Base-by-base conservation (phyloP, 2,329 filamentous ascomycete genomes). In the Peltaster fructicola region DNA sequence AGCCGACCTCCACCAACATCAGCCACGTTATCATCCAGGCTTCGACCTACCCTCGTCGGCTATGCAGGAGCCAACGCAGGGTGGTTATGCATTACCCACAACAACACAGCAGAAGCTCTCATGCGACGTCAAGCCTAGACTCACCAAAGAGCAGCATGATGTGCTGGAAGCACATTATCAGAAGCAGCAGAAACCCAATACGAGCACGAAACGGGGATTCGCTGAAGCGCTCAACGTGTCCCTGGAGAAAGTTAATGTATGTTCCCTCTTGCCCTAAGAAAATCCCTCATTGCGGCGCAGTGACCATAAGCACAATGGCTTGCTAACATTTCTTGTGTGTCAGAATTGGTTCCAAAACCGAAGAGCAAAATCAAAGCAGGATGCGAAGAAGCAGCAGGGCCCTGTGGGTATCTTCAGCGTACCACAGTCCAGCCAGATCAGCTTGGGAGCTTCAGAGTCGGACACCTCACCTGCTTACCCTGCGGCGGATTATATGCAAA, bases 301-400 rank as follows among this genome's bases (percentile, higher is more conserved):
- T 20, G 3, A 12, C 9, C n/a, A 5, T n/a, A 25, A 7, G n/a
- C 20, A 17, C n/a, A n/a, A n/a, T n/a, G n/a, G n/a, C n/a, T n/a
- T n/a, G 14, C 26, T 22, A 5, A 23, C 14, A 9, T 14, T n/a
- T 18, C 3, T n/a, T n/a, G n/a, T n/a, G 14, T n/a, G 23, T 28
- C 35, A 62, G 58, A 63, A 63, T 37, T 63, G 59, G 59, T 63
- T 63, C 36, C 59, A 63, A 40, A 63, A 63, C 37, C 54, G 59
- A 23, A 41, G 59, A 32, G 59, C 59, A 26, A 63, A 62, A 35
- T 55, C 59, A 22, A 63, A 62, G 46, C 59, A 63, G 35, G 59
- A 63, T 39, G 42, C 50, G 24, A 61, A 61, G 46, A 63, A 62
- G 40, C 43, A 49, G 27, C 35, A 38, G 10, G 40, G 43, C 30